Base-by-base conservation (phyloP, 2,329 filamentous ascomycete species). In the Cytospora paraplurivora region DNA sequence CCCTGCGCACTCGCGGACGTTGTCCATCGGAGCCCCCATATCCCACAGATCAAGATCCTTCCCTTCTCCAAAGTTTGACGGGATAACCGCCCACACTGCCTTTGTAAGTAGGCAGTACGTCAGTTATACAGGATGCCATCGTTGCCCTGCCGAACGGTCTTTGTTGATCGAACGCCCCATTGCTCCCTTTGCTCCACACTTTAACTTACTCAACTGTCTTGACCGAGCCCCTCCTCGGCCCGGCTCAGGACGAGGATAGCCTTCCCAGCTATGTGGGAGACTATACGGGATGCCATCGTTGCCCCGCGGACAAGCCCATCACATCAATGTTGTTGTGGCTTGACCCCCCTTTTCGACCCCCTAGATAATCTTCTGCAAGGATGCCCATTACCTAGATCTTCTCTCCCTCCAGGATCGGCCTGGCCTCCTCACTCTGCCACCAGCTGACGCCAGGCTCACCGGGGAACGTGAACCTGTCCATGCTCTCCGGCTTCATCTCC, bases 401-500 rank as follows among this genome's bases (percentile, higher is more conserved):
- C 59, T 78, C 78, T 0, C 83, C 83, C 63, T 92, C 87, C 41
- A 93, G 75, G 69, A 95, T 93, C 0, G 81, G 77, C 77, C 80
- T 89, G n/a, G 92, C 92, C 76, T 91, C 90, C 44, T 92, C 89
- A 55, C 84, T 89, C 77, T 79, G 88, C 93, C 93, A 96, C 91
- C 92, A 97, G 72, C 91, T 91, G 69, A 91, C 88, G 4, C 88
- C 89, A 66, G 88, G 82, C 71, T 88, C 85, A 8, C 92, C 92
- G 1, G 92, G 93, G 75, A 87, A 97, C 56, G 84, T 83, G 73
- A 83, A 97, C 69, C 76, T 77, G 68, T 93, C 90, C 92, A 96
- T 95, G 75, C 91, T 95, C 68, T 88, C 90, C 4, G 87, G 78
- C 85, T 91, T 94, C 92, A 97, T 96, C 85, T 97, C 92, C 2